Base-by-base conservation (phyloP, 2,329 filamentous ascomycete species). In the Fusarium sp. region DNA sequence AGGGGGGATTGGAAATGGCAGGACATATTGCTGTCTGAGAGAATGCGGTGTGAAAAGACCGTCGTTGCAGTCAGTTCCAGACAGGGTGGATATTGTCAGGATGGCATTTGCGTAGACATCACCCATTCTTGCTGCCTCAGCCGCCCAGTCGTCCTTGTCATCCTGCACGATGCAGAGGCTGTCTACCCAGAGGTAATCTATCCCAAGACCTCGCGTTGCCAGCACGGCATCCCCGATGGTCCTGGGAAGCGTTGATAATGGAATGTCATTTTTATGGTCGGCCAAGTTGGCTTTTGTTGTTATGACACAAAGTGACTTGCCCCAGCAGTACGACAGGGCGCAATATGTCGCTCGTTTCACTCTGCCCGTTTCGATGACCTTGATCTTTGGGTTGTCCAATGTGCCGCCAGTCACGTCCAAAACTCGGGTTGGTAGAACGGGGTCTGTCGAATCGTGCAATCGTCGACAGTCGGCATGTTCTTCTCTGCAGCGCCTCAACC, bases 141-240 rank as follows among this genome's bases (percentile, higher is more conserved):
- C 11, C 6, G 31, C 21, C 63, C 62, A 66, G 13, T 67, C 63
- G 6, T 51, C 23, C 2, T 25, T 42, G 3, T 63, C 59, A 8
- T 66, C 62, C 6, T 67, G 62, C 3, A 66, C 14, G 25, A 66
- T 66, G 18, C 63, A 66, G 1, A 66, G 23, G 0, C 56, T 51
- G 18, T 66, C 63, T 4, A 66, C 66, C 63, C 63, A 66, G 6
- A 66, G 7, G 13, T 67, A 67, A 1, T 58, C 28, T 1, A 66
- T 31, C 0, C 26, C 62, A 1, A 66, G 18, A 8, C 31, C 50
- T 4, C 62, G 26, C 2, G 62, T 52, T 30, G 49, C 57, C 13
- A 21, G 28, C 3, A 66, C 21, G 9, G 57, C 50, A 25, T 66
- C 55, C 10, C 19, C 6, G 6, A 66, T 66, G 0, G 62, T 66